Percentiles rank a stretch among this genome's conserved stretches.
Evolutionary conservation across 2,329 filamentous ascomycete genomes (phyloP).

Genomic region (Verticillium zaregamsianum): DNA sequence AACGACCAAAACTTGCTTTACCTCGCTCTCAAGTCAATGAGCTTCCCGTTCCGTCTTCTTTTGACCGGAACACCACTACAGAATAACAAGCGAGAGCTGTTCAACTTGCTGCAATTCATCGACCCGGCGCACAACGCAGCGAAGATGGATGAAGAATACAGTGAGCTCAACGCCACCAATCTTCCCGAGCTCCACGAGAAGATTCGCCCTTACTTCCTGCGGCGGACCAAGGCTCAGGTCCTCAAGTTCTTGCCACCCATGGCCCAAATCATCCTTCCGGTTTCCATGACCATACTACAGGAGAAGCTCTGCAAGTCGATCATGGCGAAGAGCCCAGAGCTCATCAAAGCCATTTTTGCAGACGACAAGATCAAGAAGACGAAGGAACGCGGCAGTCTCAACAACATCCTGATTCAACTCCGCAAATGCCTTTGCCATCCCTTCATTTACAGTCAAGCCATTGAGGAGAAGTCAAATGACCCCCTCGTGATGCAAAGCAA

Average conservation of each 20-base stretch:
- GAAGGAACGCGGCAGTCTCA: slow-evolving; percentile 74
- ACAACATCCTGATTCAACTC: slow-evolving; percentile 93
- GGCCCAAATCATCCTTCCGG: slow-evolving; percentile 89
- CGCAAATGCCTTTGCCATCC: slow-evolving; percentile 94
- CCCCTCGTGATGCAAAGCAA: slow-evolving; percentile 66
- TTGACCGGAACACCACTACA: slow-evolving; percentile 91
- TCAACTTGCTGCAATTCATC: slow-evolving; percentile 94
- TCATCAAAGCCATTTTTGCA: slow-evolving; percentile 83
- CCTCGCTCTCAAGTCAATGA: slow-evolving; percentile 65
- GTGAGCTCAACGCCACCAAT: slow-evolving; percentile 77
- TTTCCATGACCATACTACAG: slow-evolving; percentile 93
- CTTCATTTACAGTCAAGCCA: slow-evolving; percentile 85
- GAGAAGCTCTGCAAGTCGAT: slow-evolving; percentile 95
- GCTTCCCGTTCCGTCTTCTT: slow-evolving; percentile 77
- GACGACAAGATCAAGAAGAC: slow-evolving; percentile 63
- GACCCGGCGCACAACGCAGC: slow-evolving; percentile 68
- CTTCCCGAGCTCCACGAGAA: slow-evolving; percentile 75
- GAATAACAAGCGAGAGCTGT: slow-evolving; percentile 91
- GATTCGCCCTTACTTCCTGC: slow-evolving; percentile 68
- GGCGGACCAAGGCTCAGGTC: slow-evolving; percentile 84
- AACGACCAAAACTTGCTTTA: slow-evolving; percentile 87
- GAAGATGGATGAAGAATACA: slow-evolving; percentile 69
- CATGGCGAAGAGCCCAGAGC: slow-evolving; percentile 80
- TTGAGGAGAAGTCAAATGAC: slow-evolving; percentile 74
- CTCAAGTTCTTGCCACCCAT: slow-evolving; percentile 89